Conservation (phyloP, 805 yeast species). For the Tetrapisispora arboricola region DNA sequence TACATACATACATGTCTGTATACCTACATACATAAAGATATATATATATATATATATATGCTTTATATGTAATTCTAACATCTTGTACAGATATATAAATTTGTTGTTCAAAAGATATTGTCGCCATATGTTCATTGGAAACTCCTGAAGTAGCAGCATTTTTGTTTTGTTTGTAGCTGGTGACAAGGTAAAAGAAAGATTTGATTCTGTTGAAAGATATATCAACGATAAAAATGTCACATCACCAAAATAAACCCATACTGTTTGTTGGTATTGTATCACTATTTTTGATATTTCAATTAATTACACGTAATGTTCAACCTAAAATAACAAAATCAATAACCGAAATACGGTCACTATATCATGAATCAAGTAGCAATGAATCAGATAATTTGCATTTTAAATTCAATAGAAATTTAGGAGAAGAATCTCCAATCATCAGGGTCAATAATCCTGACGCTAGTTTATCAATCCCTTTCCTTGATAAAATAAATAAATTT, state of each 20-base stretch:
- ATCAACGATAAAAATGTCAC: too few species aligned
- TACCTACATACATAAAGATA: too few species aligned
- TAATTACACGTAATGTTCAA: background rate
- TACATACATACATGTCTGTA: too few species aligned
- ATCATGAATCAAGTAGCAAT: background rate
- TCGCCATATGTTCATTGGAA: too few species aligned
- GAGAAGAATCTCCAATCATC: slow-evolving; percentile 4
- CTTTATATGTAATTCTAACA: too few species aligned
- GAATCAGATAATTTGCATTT: background rate
- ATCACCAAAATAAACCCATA: background rate
- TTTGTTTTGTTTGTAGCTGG: too few species aligned
- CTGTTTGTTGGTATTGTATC: background rate
- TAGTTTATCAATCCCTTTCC: slow-evolving; percentile 19
- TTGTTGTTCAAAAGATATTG: too few species aligned
- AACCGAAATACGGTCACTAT: background rate
- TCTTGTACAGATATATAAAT: too few species aligned
- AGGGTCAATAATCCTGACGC: slow-evolving; percentile 18
- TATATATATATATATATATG: too few species aligned
- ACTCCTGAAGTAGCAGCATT: too few species aligned
- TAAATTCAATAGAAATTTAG: background rate
- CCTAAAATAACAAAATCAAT: background rate
- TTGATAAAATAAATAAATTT: slow-evolving; percentile 21
- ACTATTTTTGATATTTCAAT: slow-evolving; percentile 1
- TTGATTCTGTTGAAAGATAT: too few species aligned
- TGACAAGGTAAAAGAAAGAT: too few species aligned